A percentile compares a stretch with the other conserved stretches of the same genome.
phyloP scores from a whole-genome alignment of 257 asterid species.

The Agastache rugosa region DNA sequence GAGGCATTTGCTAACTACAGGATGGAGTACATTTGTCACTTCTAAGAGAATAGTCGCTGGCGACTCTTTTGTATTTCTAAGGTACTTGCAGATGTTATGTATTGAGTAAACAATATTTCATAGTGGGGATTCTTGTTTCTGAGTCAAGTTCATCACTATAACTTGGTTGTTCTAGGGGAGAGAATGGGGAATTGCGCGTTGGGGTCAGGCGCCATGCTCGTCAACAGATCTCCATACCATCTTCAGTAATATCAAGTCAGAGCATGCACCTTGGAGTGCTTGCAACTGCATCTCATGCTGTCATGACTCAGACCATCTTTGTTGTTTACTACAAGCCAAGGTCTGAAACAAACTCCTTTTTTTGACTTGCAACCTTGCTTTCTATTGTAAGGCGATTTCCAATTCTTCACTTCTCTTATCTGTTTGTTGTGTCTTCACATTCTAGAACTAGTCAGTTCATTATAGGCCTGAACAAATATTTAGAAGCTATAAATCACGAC shows the following conservation, averaged over 20 bases:
- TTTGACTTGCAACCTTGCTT: conserved; percentile 5
- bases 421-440: background rate
- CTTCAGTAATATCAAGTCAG: conserved; percentile 83
- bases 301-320: conserved; percentile 59
- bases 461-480: conserved; percentile 71
- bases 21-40: conserved; percentile 85
- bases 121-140: background rate
- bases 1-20: conserved; percentile 86
- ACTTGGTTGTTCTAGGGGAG: conserved; percentile 55
- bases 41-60: conserved; percentile 80
- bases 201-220: conserved; percentile 71
- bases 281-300: conserved; percentile 86
- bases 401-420: background rate
- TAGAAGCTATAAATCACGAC: conserved; percentile 63
- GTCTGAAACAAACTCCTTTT: conserved; percentile 41
- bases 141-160: conserved; percentile 13
- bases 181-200: conserved; percentile 70
- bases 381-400: background rate
- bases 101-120: background rate
- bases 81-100: conserved; percentile 44
- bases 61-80: conserved; percentile 75
- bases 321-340: conserved; percentile 88
- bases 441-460: conserved; percentile 83
- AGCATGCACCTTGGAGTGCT: conserved; percentile 90
- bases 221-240: conserved; percentile 72